These are phyloP conservation scores for Fonsecaea pedrosoi DNA, from an alignment of 2,329 filamentous ascomycete genomes.

Conservation along the genomic window DNA sequence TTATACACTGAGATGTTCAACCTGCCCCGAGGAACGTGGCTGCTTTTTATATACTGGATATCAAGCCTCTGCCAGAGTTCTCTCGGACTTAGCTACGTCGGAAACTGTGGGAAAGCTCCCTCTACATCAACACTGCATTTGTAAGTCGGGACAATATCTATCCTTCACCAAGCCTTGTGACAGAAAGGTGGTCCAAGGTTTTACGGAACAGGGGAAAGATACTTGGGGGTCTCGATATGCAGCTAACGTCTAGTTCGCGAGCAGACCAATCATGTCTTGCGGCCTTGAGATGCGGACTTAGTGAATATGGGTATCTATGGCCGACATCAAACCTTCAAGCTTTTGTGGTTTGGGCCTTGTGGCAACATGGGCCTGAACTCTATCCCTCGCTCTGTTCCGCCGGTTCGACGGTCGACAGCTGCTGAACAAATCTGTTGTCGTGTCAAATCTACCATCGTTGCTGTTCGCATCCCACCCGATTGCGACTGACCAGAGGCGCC, in stretches of 20 bases:
- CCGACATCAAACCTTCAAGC: not conserved
- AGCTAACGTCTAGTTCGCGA: constrained; percentile 34
- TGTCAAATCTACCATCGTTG: not conserved
- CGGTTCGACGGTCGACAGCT: not conserved
- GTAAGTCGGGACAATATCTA: not conserved
- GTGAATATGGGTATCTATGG: not conserved
- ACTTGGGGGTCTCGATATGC: constrained; percentile 20
- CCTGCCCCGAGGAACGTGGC: not conserved
- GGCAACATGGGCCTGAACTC: not conserved
- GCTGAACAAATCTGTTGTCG: not conserved
- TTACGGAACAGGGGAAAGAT: not conserved
- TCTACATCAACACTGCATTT: not conserved
- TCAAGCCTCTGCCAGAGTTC: not conserved
- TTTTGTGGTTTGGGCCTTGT: not conserved
- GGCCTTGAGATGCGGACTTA: constrained; percentile 13
- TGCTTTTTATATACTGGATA: not conserved
- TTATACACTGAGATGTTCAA: not conserved
- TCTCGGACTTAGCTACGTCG: constrained; percentile 17
- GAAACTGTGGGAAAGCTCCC: not conserved
- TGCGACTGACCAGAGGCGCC: not conserved
- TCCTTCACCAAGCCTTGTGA: not conserved
- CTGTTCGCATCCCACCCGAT: not conserved
- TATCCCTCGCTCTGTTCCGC: not conserved
- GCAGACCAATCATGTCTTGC: constrained; percentile 25
- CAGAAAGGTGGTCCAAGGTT: not conserved